A percentile compares a stretch with the other conserved stretches of the same genome.
Evolutionary conservation across 2,329 filamentous ascomycete species (phyloP).

Genomic region (Arthrobotrys conoides): DNA sequence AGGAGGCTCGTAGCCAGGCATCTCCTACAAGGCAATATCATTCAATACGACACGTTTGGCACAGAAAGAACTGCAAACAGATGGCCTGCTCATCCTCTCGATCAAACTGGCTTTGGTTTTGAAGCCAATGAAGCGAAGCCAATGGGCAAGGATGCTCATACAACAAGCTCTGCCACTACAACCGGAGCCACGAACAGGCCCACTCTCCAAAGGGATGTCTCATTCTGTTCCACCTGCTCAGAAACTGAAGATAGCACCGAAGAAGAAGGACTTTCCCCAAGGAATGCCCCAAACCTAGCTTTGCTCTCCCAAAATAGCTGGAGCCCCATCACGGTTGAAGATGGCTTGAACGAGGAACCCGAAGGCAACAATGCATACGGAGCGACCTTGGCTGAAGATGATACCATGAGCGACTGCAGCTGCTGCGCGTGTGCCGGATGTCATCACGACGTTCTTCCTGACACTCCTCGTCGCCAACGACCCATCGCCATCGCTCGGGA

Average conservation of each 20-base stretch:
- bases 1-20: not conserved
- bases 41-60: not conserved
- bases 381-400: not conserved
- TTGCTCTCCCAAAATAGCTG: not conserved
- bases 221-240: constrained; percentile 1
- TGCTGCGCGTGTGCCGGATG: not conserved
- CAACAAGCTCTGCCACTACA: too few species aligned
- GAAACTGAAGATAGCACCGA: not conserved
- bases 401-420: not conserved
- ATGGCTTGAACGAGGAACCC: not conserved
- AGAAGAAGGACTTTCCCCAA: not conserved
- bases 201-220: not conserved
- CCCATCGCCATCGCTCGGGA: not conserved
- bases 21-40: not conserved
- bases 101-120: too few species aligned
- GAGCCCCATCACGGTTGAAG: not conserved
- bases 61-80: not conserved
- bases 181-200: too few species aligned
- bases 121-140: too few species aligned
- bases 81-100: not conserved
- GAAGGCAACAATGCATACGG: not conserved
- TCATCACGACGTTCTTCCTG: not conserved
- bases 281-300: not conserved
- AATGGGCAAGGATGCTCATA: too few species aligned
- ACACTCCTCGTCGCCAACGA: not conserved